phyloP scores from a whole-genome alignment of 768 basidiomycete genomes.

The Trametopsis cervina region DNA sequence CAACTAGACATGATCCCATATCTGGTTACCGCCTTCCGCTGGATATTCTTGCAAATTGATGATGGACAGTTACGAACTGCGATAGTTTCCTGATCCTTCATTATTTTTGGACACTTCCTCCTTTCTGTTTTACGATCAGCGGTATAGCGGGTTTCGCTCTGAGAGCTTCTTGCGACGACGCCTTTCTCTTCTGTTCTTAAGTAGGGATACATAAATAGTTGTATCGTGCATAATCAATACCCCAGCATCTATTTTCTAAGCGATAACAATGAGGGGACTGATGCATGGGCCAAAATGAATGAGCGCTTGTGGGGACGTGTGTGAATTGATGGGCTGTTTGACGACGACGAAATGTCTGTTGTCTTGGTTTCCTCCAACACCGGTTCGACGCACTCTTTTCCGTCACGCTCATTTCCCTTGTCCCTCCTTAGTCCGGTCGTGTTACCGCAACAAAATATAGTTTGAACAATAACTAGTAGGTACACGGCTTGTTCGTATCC shows the following conservation, averaged over 20 bases:
- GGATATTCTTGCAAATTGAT: slow-evolving; percentile 1
- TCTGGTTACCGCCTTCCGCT: not conserved
- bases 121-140: slow-evolving; percentile 1
- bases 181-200: not conserved
- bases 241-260: too few relatives aligned
- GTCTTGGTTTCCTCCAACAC: slow-evolving; percentile 10
- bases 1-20: slow-evolving; percentile 34
- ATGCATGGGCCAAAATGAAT: slow-evolving; percentile 6
- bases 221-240: not conserved
- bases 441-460: not conserved
- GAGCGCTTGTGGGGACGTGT: slow-evolving; percentile 4
- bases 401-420: slow-evolving; percentile 7
- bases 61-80: slow-evolving; percentile 6
- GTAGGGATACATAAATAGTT: not conserved
- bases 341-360: too few relatives aligned
- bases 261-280: too few relatives aligned
- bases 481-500: not conserved
- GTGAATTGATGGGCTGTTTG: not conserved
- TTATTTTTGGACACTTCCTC: slow-evolving; percentile 1
- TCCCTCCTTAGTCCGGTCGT: slow-evolving; percentile 11
- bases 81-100: slow-evolving; percentile 2
- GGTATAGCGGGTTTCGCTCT: slow-evolving; percentile 1
- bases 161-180: not conserved
- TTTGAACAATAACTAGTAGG: not conserved
- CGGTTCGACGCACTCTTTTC: slow-evolving; percentile 1